Evolutionary conservation across 2,329 filamentous ascomycete genomes (phyloP).

Genomic region (Boeremia lycopersici): DNA sequence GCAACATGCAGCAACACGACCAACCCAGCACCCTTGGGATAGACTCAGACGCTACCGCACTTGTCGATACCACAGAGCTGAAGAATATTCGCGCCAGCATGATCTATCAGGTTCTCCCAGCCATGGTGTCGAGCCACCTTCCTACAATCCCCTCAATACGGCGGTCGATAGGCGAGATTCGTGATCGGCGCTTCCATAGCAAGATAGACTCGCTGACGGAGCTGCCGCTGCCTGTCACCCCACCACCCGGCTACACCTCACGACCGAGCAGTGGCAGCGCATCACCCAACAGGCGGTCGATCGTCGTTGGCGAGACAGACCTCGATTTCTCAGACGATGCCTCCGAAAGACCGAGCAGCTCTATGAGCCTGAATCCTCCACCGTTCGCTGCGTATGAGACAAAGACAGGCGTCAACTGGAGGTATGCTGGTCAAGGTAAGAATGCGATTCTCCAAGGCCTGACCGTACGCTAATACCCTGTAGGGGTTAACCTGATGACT

Average conservation of each 20-base stretch:
- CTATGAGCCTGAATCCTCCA: conserved; percentile 24
- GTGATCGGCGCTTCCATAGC: conserved; percentile 22
- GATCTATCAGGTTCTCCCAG: conserved; percentile 61
- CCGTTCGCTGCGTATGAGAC: conserved; percentile 34
- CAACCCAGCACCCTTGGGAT: conserved; percentile 1
- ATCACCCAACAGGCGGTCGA: conserved; percentile 24
- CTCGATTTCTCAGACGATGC: conserved; percentile 31
- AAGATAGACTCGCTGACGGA: conserved; percentile 28
- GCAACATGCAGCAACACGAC: conserved; percentile 14
- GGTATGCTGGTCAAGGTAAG: conserved; percentile 58
- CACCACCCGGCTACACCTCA: conserved; percentile 47
- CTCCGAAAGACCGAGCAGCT: conserved; percentile 34
- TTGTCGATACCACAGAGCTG: conserved; percentile 16
- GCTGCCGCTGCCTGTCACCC: conserved; percentile 35
- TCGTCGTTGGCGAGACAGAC: conserved; percentile 27
- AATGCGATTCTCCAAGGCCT: background rate
- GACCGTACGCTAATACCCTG: conserved; percentile 1
- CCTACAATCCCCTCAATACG: conserved; percentile 58
- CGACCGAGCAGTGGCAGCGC: conserved; percentile 32
- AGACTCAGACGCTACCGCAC: conserved; percentile 14
- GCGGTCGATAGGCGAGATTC: conserved; percentile 39
- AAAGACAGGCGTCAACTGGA: conserved; percentile 56
- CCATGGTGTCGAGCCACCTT: conserved; percentile 58
- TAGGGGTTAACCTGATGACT: conserved; percentile 56
- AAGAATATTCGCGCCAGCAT: conserved; percentile 47